Percentiles rank a stretch among this genome's conserved stretches.
Evolutionary conservation across 768 basidiomycete species (phyloP).

Genomic region (Favolaschia claudopus): DNA sequence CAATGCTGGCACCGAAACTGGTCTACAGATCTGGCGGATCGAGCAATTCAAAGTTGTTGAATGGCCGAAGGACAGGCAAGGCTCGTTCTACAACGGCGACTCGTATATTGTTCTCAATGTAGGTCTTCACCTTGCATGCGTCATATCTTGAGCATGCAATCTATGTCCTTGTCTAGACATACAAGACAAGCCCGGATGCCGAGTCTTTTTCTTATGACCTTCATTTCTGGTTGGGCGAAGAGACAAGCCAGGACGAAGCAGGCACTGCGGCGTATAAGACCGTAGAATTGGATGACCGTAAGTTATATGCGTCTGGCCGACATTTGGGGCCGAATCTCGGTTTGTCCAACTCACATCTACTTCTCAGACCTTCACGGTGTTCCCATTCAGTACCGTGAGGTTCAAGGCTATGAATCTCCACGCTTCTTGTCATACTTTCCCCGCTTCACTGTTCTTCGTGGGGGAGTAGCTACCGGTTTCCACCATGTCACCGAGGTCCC

Average conservation of each 20-base stretch:
- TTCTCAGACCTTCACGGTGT: constrained; percentile 59
- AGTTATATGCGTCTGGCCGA: constrained; percentile 33
- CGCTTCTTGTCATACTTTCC: constrained; percentile 61
- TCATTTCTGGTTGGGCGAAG: constrained; percentile 70
- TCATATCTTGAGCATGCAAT: background rate
- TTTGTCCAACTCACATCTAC: background rate
- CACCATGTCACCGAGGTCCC: constrained; percentile 57
- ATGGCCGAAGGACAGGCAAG: constrained; percentile 59
- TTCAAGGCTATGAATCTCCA: constrained; percentile 63
- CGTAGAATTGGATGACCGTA: constrained; percentile 71
- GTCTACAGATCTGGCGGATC: constrained; percentile 65
- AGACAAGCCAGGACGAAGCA: constrained; percentile 68
- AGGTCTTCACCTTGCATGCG: constrained; percentile 26
- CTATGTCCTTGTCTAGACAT: constrained; percentile 50
- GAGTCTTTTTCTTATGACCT: constrained; percentile 61
- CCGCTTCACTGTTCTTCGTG: constrained; percentile 51
- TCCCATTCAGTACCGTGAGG: constrained; percentile 69
- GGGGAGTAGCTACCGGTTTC: constrained; percentile 59
- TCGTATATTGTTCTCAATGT: constrained; percentile 73
- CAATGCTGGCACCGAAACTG: constrained; percentile 49
- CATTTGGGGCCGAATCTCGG: background rate
- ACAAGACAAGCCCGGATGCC: constrained; percentile 58
- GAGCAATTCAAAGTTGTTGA: constrained; percentile 62
- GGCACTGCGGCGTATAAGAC: constrained; percentile 73
- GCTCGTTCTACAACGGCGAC: constrained; percentile 70